Conservation (phyloP, 164 flowering plant genomes). For the Cinnamomum chago region DNA sequence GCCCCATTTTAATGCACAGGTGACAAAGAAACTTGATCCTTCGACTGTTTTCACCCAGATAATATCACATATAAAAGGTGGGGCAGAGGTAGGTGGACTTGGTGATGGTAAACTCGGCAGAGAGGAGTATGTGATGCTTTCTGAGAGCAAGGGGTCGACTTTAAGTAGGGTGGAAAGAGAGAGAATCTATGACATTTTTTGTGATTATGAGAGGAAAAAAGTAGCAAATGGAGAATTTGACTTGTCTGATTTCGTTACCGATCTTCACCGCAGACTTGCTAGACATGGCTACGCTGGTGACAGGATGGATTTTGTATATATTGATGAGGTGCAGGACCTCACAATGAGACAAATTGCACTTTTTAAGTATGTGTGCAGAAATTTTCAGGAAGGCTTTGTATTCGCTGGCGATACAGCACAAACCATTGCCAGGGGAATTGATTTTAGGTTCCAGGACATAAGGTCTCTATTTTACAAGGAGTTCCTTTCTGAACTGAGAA, state of each 20-base stretch:
- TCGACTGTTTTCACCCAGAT: conserved; percentile 71
- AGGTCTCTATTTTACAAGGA: conserved; percentile 46
- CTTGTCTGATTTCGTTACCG: conserved; percentile 63
- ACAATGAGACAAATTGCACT: conserved; percentile 75
- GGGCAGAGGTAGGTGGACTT: conserved; percentile 24
- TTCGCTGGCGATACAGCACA: conserved; percentile 87
- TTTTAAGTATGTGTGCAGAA: conserved; percentile 56
- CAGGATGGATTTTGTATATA: conserved; percentile 60
- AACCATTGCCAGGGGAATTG: conserved; percentile 50
- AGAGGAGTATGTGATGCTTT: conserved; percentile 42
- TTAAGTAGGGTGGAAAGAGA: conserved; percentile 38
- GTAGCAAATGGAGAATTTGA: conserved; percentile 54
- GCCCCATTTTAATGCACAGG: conserved; percentile 59
- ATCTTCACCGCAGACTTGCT: conserved; percentile 52
- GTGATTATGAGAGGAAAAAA: conserved; percentile 61
- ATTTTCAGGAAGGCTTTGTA: conserved; percentile 66
- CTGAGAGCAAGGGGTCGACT: conserved; percentile 46
- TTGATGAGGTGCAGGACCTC: conserved; percentile 87
- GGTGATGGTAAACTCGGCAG: conserved; percentile 33
- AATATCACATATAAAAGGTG: conserved; percentile 74
- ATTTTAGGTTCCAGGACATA: conserved; percentile 33
- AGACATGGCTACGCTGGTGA: conserved; percentile 35
- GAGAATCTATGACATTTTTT: conserved; percentile 47
- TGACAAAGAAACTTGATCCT: conserved; percentile 53
- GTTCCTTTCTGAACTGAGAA: conserved; percentile 34